Evolutionary conservation across 1,139 yeast genomes (phyloP).

Genomic region (Meyerozyma elateridarum): DNA sequence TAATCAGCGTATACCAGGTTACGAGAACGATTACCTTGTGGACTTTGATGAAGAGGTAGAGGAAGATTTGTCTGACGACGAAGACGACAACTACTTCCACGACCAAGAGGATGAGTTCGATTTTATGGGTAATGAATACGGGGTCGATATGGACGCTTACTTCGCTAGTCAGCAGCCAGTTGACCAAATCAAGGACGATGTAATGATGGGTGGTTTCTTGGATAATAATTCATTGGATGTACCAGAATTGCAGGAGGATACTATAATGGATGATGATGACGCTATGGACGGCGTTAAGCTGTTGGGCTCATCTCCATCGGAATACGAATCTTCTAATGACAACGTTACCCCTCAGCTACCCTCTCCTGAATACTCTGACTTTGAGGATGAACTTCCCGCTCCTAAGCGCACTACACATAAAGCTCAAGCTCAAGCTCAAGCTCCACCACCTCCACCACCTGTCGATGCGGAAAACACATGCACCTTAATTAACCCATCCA

Average conservation of each 20-base stretch:
- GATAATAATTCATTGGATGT: not conserved
- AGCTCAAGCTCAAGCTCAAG: not conserved
- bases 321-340: not conserved
- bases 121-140: slow-evolving; percentile 8
- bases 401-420: not conserved
- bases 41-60: slow-evolving; percentile 37
- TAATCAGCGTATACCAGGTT: slow-evolving; percentile 26
- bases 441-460: too few species aligned
- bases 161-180: slow-evolving; percentile 8
- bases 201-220: slow-evolving; percentile 2
- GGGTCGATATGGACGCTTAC: slow-evolving; percentile 16
- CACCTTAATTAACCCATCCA: slow-evolving; percentile 18
- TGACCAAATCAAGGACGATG: slow-evolving; percentile 1
- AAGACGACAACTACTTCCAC: slow-evolving; percentile 35
- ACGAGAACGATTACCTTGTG: slow-evolving; percentile 31
- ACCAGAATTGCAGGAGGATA: slow-evolving; percentile 1
- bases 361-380: slow-evolving; percentile 3
- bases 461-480: slow-evolving; percentile 2
- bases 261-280: slow-evolving; percentile 1
- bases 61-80: slow-evolving; percentile 48
- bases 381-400: not conserved
- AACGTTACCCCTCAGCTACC: slow-evolving; percentile 1
- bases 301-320: too few species aligned
- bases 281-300: too few species aligned
- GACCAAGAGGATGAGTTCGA: slow-evolving; percentile 30